Percentiles rank a stretch among this genome's conserved stretches.
Conservation (phyloP, 352 stramenopile species). For the Phytophthora citricola region DNA sequence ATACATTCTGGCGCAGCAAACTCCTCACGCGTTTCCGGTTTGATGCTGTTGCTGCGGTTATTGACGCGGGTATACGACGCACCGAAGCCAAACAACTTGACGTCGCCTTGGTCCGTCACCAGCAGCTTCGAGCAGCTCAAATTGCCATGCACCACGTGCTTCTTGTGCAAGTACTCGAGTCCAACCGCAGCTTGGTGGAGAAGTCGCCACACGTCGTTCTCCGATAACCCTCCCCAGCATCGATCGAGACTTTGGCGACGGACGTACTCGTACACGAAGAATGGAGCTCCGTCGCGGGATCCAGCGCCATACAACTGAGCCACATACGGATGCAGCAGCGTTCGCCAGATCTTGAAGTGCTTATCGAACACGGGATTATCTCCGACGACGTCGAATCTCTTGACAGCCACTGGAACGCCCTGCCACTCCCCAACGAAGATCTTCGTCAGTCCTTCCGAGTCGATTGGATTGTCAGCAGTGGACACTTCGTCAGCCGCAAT, state of each 20-base stretch:
- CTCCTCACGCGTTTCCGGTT: slow-evolving; percentile 15
- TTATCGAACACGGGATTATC: slow-evolving; percentile 41
- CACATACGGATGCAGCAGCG: slow-evolving; percentile 33
- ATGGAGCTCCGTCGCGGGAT: slow-evolving; percentile 25
- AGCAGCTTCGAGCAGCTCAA: slow-evolving; percentile 49
- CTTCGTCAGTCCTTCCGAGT: slow-evolving; percentile 1
- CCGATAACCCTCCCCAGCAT: slow-evolving; percentile 22
- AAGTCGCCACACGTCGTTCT: slow-evolving; percentile 13
- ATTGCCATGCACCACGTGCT: slow-evolving; percentile 41
- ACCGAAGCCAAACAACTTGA: slow-evolving; percentile 44
- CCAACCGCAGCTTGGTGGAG: slow-evolving; percentile 2
- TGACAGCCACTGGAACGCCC: slow-evolving; percentile 30
- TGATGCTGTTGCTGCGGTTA: slow-evolving; percentile 29
- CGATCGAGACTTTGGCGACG: slow-evolving; percentile 24
- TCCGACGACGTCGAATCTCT: slow-evolving; percentile 25
- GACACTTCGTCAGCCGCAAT: not conserved
- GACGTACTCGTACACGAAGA: slow-evolving; percentile 43
- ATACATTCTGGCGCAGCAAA: slow-evolving; percentile 38
- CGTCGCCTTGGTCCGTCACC: slow-evolving; percentile 27
- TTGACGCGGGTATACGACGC: slow-evolving; percentile 39
- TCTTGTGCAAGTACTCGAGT: slow-evolving; percentile 21
- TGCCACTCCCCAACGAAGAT: slow-evolving; percentile 35
- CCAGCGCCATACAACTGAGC: slow-evolving; percentile 38
- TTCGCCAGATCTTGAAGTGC: slow-evolving; percentile 31
- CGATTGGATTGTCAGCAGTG: not conserved